These are phyloP conservation scores for Tricladium varicosporioides DNA, from an alignment of 2,329 filamentous ascomycete genomes.

Conservation along the genomic window DNA sequence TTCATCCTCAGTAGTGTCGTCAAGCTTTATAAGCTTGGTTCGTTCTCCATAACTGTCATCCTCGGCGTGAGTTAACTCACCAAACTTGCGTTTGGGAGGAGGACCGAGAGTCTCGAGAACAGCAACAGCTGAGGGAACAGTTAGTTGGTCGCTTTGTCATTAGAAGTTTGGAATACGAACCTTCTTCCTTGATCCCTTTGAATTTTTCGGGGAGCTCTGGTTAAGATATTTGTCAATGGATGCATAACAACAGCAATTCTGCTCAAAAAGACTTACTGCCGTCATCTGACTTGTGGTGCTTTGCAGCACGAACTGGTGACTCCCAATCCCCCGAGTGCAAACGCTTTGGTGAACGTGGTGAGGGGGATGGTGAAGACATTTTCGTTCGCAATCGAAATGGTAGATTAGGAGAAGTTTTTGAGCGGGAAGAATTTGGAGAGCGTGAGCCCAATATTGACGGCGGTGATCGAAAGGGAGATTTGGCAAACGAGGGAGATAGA, in stretches of 20 bases:
- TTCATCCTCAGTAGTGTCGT: conserved; percentile 6
- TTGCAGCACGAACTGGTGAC: neutral
- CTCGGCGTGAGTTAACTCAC: neutral
- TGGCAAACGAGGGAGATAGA: neutral
- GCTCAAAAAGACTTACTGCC: neutral
- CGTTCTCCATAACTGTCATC: conserved; percentile 5
- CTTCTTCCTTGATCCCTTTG: conserved; percentile 3
- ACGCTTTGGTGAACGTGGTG: conserved; percentile 6
- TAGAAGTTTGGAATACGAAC: neutral
- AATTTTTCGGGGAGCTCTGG: conserved; percentile 2
- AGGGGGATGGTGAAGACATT: conserved; percentile 6
- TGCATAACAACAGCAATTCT: neutral
- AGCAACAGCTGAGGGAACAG: neutral
- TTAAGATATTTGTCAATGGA: neutral
- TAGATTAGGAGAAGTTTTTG: conserved; percentile 1
- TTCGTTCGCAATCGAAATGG: conserved; percentile 4
- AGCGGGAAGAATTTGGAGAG: neutral
- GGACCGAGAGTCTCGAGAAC: neutral
- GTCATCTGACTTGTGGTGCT: conserved; percentile 3
- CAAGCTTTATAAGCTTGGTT: conserved; percentile 8
- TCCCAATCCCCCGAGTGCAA: neutral
- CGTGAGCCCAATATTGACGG: neutral
- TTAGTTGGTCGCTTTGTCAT: neutral
- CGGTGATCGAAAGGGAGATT: neutral
- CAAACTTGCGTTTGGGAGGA: neutral